These are phyloP conservation scores for Zasmidium angulare DNA, from an alignment of 2,329 filamentous ascomycete genomes.

Conservation along the genomic window DNA sequence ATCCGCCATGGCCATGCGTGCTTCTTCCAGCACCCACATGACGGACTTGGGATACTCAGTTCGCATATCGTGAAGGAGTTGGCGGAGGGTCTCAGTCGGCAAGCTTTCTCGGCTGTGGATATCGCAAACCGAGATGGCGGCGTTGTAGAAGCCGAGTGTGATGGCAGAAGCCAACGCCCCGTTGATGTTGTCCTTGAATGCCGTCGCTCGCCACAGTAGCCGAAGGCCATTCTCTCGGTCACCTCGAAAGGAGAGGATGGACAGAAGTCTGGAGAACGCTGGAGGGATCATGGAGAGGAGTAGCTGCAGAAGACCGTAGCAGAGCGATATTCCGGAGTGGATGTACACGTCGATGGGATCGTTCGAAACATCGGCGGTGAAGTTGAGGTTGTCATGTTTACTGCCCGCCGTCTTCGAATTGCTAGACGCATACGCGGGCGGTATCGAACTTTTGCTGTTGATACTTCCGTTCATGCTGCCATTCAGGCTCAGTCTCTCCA, in stretches of 20 bases:
- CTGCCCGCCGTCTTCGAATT: not conserved
- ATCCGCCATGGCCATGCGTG: constrained; percentile 69
- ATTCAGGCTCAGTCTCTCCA: constrained; percentile 30
- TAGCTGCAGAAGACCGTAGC: constrained; percentile 81
- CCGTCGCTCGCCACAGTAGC: constrained; percentile 88
- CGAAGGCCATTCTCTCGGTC: constrained; percentile 78
- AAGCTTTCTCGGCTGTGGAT: constrained; percentile 72
- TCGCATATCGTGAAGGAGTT: constrained; percentile 72
- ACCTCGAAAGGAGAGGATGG: constrained; percentile 86
- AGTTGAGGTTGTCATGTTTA: constrained; percentile 50
- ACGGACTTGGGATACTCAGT: constrained; percentile 74
- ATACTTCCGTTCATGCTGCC: constrained; percentile 17
- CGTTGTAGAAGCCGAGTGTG: constrained; percentile 84
- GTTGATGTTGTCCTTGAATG: constrained; percentile 77
- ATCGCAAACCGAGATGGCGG: constrained; percentile 80
- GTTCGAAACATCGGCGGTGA: constrained; percentile 59
- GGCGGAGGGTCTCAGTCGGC: constrained; percentile 66
- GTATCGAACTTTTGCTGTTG: not conserved
- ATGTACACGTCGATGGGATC: constrained; percentile 84
- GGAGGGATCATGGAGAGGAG: constrained; percentile 93
- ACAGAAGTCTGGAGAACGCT: constrained; percentile 80
- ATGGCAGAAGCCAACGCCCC: constrained; percentile 85
- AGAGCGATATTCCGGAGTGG: constrained; percentile 84
- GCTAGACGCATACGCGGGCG: not conserved
- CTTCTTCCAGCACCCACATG: constrained; percentile 87